These are phyloP conservation scores for Scleroderma citrinum DNA, from an alignment of 768 basidiomycete species.

Conservation along the genomic window DNA sequence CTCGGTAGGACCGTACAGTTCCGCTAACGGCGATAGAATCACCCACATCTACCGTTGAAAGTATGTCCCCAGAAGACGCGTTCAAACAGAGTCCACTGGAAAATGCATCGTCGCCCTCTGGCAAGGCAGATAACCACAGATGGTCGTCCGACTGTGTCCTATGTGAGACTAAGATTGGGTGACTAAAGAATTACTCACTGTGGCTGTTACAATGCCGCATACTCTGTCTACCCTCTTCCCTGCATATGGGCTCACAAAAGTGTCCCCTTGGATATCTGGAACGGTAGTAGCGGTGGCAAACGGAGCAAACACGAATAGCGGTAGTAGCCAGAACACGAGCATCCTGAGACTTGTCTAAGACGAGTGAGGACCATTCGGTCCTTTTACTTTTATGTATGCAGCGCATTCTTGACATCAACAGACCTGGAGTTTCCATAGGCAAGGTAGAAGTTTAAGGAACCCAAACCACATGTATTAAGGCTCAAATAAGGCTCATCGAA, in stretches of 20 bases:
- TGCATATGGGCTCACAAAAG: conserved; percentile 40
- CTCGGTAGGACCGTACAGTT: conserved; percentile 46
- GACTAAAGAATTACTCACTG: conserved; percentile 28
- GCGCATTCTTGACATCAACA: too few species aligned
- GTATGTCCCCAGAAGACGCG: conserved; percentile 33
- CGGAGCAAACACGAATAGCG: neutral
- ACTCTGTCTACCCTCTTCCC: conserved; percentile 43
- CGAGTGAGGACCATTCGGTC: too few species aligned
- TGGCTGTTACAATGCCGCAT: conserved; percentile 48
- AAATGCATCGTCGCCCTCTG: neutral
- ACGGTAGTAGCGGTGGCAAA: conserved; percentile 28
- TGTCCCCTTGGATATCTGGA: conserved; percentile 48
- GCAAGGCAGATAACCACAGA: neutral
- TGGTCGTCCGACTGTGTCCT: neutral
- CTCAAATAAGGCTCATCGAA: too few species aligned
- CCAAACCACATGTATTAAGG: too few species aligned
- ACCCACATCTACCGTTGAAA: conserved; percentile 38
- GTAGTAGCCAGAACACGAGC: neutral
- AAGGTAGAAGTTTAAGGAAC: too few species aligned
- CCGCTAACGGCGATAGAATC: conserved; percentile 39
- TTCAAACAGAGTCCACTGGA: conserved; percentile 41
- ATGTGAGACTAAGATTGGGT: conserved; percentile 5
- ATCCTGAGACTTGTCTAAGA: neutral
- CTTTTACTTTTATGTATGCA: too few species aligned
- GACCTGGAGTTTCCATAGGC: too few species aligned